Evolutionary conservation across 768 basidiomycete genomes (phyloP), one percentile per base, ranked within the genome.

Genomic region (Naganishia vaughanmartiniae): DNA sequence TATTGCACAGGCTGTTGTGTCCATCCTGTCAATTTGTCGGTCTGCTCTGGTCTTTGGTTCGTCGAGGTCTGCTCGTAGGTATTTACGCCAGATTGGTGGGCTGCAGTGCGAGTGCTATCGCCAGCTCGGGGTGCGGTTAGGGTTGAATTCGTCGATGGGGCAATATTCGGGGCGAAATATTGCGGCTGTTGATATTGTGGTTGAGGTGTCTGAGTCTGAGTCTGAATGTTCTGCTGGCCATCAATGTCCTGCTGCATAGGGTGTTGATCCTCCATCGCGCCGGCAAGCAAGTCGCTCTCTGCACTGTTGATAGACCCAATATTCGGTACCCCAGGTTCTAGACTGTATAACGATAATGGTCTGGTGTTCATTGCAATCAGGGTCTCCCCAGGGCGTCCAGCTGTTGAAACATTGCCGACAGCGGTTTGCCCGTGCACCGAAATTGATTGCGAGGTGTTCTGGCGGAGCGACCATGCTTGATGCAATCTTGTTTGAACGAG

Each of bases 331-430:
- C 24, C 24, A 19, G 39, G n/a, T 24, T 63, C 60, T 12, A 63
- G 19, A 42, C 30, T 63, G 60, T 63, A 63, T 31, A 63, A 17
- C 31, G 36, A 36, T 36, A 33, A 17, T 24, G 57, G n/a, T 19
- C 34, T 11, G 19, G 2, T 7, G 24, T n/a, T n/a, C 34, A 58
- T n/a, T 34, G 19, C 2, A 28, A 17, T 17, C 33, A 39, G 12
- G 24, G 57, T 17, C 12, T 24, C 11, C 34, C 33, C 57, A 7
- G 19, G 24, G 10, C 15, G 33, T 5, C 12, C 15, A 21, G 33
- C 31, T 34, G 2, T 5, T 9, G 21, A 0, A 10, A 31, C 5
- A 31, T 21, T 58, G 12, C 21, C 34, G 12, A 7, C 31, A n/a
- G 21, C 1, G 6, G 7, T 42, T 42, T 26, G 48, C 4, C 48